These are phyloP conservation scores for Nevesoporus exiguus DNA, from an alignment of 768 basidiomycete species.

Conservation along the genomic window DNA sequence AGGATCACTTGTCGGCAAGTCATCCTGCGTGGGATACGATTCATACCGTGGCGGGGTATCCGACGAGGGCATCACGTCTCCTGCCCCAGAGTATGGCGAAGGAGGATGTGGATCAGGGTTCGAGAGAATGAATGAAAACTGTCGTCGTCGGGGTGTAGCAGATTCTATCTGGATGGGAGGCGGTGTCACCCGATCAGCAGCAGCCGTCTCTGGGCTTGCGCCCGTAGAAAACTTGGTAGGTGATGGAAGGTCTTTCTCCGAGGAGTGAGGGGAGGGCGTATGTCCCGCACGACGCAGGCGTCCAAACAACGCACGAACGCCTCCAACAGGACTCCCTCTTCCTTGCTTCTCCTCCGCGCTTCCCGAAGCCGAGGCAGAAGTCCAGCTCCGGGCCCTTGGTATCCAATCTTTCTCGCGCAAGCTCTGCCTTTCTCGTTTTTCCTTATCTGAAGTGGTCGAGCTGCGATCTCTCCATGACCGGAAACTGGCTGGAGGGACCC, in stretches of 20 bases:
- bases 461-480: slow-evolving; percentile 23
- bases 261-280: slow-evolving; percentile 29
- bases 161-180: slow-evolving; percentile 14
- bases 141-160: slow-evolving; percentile 19
- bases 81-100: slow-evolving; percentile 16
- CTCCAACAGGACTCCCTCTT: slow-evolving; percentile 18
- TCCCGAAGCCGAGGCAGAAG: slow-evolving; percentile 11
- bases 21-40: not conserved
- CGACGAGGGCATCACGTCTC: not conserved
- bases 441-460: slow-evolving; percentile 17
- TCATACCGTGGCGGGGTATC: not conserved
- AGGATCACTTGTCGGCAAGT: not conserved
- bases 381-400: slow-evolving; percentile 13
- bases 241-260: slow-evolving; percentile 20
- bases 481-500: slow-evolving; percentile 29
- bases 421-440: slow-evolving; percentile 14
- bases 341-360: slow-evolving; percentile 24
- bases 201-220: slow-evolving; percentile 14
- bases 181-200: slow-evolving; percentile 6
- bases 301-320: slow-evolving; percentile 29
- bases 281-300: slow-evolving; percentile 25
- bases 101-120: slow-evolving; percentile 29
- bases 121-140: slow-evolving; percentile 30
- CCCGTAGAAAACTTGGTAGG: slow-evolving; percentile 6
- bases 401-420: slow-evolving; percentile 13